Evolutionary conservation across 257 asterid species (phyloP).

Genomic region (Solanum dulcamara): DNA sequence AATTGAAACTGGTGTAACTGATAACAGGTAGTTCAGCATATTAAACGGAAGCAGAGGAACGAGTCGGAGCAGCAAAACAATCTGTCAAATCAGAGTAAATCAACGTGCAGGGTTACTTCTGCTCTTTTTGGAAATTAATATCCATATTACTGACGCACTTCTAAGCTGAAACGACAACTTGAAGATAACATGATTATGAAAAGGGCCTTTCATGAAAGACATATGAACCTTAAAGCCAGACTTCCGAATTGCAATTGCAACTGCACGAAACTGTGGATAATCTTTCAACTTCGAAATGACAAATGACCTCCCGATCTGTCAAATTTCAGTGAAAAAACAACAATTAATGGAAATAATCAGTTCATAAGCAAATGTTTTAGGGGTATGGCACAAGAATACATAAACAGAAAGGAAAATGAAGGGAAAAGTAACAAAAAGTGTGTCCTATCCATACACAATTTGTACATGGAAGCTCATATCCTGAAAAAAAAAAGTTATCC

Average conservation of each 20-base stretch:
- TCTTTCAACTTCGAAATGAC: slow-evolving; percentile 88
- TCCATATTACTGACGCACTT: not conserved
- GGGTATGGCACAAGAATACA: not conserved
- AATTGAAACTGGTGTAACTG: slow-evolving; percentile 85
- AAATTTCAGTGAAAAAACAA: not conserved
- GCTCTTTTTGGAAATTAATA: not conserved
- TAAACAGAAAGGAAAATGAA: not conserved
- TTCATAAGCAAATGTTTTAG: not conserved
- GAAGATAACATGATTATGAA: not conserved
- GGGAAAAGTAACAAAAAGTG: not conserved
- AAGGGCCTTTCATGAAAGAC: not conserved
- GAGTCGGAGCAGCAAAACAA: slow-evolving; percentile 85
- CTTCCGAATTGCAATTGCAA: slow-evolving; percentile 69
- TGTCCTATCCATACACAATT: not conserved
- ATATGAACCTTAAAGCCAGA: slow-evolving; percentile 81
- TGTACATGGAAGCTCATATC: not conserved
- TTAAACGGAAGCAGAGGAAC: slow-evolving; percentile 94
- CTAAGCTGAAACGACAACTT: not conserved
- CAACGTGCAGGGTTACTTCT: not conserved
- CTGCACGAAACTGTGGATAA: slow-evolving; percentile 87
- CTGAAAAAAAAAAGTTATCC: not conserved
- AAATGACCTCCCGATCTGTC: slow-evolving; percentile 83
- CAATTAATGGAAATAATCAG: not conserved
- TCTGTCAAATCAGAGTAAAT: slow-evolving; percentile 34
- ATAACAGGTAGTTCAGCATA: slow-evolving; percentile 91